Evolutionary conservation across 202 grass and related monocot species (phyloP), one percentile per base, ranked within the genome.

Genomic region (Setaria italica): DNA sequence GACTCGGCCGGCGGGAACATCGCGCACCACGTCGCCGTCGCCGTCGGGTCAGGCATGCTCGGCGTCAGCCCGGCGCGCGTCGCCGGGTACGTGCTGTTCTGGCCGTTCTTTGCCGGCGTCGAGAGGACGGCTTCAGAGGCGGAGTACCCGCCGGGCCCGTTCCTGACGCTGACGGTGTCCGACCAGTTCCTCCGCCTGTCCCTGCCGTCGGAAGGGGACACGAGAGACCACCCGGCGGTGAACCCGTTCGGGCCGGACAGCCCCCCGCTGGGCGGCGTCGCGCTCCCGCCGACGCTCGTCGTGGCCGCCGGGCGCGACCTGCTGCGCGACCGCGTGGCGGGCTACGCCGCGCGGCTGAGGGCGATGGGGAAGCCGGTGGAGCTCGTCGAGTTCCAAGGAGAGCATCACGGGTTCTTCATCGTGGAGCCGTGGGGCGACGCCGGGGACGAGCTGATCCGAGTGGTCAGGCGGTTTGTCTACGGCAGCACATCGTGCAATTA

Each of bases 1-100:
- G 85, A 94, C n/a, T 92, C 91, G 25, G 85, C 86, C 0, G 90
- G 94, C 55, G 90, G 77, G 4, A 88, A 79, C 88, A 84, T 97
- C 62, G 83, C 41, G 0, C 91, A 97, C 83, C 91, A 97, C 83
- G 64, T 88, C 64, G 80, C 85, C n/a, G 74, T 95, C 71, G 53
- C 46, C 7, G 41, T 90, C 20, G 82, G 78, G 0, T 81, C 84
- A 1, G 68, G n/a, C 34, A 4, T 4, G 4, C 17, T 53, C 19
- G 42, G 5, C 29, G 50, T 85, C 54, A 21, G 11, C 29, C 89
- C 85, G 48, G 54, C 54, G 29, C 82, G 65, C 67, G 72, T 92
- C 72, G 64, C 53, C 0, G 92, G 90, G 79, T 43, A 69, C 55
- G 73, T 64, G 55, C 51, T 94, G 32, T 11, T 94, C 59, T 74